Base-by-base conservation (phyloP, 1,139 yeast species). In the Kazachstania sp. region DNA sequence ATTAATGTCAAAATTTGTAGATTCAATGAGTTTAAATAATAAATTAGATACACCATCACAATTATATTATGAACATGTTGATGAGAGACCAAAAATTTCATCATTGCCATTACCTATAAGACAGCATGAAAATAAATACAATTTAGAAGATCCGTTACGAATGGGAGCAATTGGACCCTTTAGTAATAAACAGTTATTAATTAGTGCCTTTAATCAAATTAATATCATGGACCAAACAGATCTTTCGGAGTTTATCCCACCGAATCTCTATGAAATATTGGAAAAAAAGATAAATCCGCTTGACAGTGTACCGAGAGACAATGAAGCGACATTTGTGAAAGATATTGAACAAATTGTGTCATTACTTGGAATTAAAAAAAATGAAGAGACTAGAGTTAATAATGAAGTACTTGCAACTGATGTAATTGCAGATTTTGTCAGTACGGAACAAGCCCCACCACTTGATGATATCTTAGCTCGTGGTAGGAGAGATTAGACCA, bases 131-230 rank as follows among this genome's bases (percentile, higher is more conserved):
- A 23, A 4, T 23, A 23, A 7, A 23, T 23, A 23, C 8, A 23
- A 23, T 23, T 23, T 38, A 28, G 28, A 28, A 2, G 62, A 58
- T 46, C 64, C 65, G 1, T 46, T 52, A 11, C 30, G 52, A 5
- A 43, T 59, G 13, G 61, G 61, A 2, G 58, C 64, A 4, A 54
- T 61, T 15, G 50, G 55, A 15, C 35, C 57, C 8, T 59, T 58
- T 37, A 50, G 60, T 38, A 60, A 54, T 42, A 55, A 55, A 41
- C 60, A 59, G 35, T 54, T 56, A 3, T 41, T 59, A 18, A 34
- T 56, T n/a, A 61, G 59, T 39, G 59, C 55, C 49, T 51, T 60
- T 23, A 60, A 58, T 40, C 61, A 59, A 36, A 28, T 39, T 2
- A 18, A 15, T 13, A 31, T 48, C 16, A 19, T 43, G 45, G 34